Percentiles rank a stretch among this genome's conserved stretches.
These are phyloP conservation scores for Entrophospora sp. DNA, from an alignment of 192 early-diverging fungal genomes.

Conservation along the genomic window DNA sequence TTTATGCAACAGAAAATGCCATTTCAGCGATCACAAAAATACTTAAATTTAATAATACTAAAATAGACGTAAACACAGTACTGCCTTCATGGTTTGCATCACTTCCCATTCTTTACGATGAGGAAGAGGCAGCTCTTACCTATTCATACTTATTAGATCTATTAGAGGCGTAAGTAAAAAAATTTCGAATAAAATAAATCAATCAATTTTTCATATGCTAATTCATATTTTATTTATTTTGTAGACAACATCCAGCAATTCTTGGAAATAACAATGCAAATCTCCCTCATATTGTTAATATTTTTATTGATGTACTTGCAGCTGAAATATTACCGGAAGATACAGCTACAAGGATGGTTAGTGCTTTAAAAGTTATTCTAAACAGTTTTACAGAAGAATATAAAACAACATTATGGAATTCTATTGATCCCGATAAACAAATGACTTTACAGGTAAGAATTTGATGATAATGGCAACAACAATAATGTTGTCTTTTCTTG, in stretches of 20 bases:
- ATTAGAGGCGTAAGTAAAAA: slow-evolving; percentile 42
- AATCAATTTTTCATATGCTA: neutral
- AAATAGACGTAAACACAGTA: slow-evolving; percentile 54
- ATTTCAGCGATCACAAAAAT: slow-evolving; percentile 90
- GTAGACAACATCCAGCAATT: slow-evolving; percentile 53
- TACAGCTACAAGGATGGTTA: slow-evolving; percentile 42
- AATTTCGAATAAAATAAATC: neutral
- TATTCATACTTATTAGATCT: slow-evolving; percentile 74
- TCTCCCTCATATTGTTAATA: slow-evolving; percentile 48
- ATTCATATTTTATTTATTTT: slow-evolving; percentile 1
- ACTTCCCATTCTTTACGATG: slow-evolving; percentile 82
- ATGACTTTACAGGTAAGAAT: slow-evolving; percentile 36
- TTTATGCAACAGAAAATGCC: slow-evolving; percentile 89
- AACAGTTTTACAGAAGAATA: slow-evolving; percentile 34
- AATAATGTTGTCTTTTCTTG: no score
- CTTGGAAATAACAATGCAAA: slow-evolving; percentile 53
- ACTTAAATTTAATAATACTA: slow-evolving; percentile 51
- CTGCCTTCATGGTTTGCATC: slow-evolving; percentile 66
- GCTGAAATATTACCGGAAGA: slow-evolving; percentile 37
- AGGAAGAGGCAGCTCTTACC: slow-evolving; percentile 71
- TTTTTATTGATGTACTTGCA: slow-evolving; percentile 56
- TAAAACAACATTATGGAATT: slow-evolving; percentile 46
- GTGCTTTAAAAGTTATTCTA: slow-evolving; percentile 42
- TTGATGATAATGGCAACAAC: no score
- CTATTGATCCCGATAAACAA: slow-evolving; percentile 42